Conservation (phyloP, 169 alveolate species). For the Cryptosporidium xiaoi region DNA sequence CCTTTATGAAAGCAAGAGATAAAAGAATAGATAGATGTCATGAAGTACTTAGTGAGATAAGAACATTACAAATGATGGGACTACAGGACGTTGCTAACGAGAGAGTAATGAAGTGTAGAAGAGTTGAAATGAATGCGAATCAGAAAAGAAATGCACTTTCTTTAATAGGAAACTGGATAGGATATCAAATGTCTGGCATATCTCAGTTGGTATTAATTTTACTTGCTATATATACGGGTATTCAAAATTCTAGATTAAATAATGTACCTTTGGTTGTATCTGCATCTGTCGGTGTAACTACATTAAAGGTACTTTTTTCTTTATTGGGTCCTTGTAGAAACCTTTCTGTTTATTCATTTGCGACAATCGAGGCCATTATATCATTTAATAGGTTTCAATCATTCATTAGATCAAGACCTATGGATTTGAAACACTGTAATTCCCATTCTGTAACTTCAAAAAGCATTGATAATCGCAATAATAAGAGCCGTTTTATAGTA, state of each 20-base stretch:
- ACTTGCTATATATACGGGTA: conserved; percentile 56
- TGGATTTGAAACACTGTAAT: conserved; percentile 60
- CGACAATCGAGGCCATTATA: conserved; percentile 63
- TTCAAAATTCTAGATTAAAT: conserved; percentile 3
- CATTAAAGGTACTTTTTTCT: conserved; percentile 55
- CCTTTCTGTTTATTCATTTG: conserved; percentile 62
- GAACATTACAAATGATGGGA: conserved; percentile 73
- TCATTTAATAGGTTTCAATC: conserved; percentile 61
- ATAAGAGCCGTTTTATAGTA: no score
- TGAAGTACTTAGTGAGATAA: conserved; percentile 57
- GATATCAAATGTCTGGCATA: conserved; percentile 69
- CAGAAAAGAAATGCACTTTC: conserved; percentile 37
- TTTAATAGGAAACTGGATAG: conserved; percentile 66
- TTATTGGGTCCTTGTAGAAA: conserved; percentile 71
- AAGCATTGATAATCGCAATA: neutral
- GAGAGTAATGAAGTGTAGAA: conserved; percentile 51
- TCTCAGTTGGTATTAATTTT: conserved; percentile 53
- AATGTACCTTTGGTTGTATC: conserved; percentile 52
- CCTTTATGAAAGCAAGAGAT: conserved; percentile 66
- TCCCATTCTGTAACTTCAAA: conserved; percentile 31
- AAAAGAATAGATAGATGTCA: conserved; percentile 66
- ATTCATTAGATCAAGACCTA: conserved; percentile 61
- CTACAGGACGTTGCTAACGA: conserved; percentile 50
- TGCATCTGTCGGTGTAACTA: conserved; percentile 74
- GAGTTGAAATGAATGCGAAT: conserved; percentile 60